phyloP scores from a whole-genome alignment of 139 green algal species.

The Chlamydomonas sp. region DNA sequence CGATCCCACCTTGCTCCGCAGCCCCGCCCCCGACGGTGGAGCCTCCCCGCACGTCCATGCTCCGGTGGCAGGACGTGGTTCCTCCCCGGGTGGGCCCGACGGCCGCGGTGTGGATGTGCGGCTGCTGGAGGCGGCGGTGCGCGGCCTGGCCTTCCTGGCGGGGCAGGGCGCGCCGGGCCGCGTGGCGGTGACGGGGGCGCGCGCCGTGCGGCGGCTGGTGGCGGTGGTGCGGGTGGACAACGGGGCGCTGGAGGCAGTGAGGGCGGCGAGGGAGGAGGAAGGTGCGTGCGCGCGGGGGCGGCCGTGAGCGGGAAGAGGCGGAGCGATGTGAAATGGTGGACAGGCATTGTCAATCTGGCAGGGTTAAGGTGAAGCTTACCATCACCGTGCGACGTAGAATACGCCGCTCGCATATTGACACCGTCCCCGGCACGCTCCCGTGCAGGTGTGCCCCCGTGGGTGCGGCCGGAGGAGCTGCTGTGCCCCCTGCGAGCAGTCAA shows the following conservation, averaged over 20 bases:
- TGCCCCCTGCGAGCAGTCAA: constrained; percentile 49
- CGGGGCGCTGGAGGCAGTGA: constrained; percentile 42
- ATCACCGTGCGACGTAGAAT: too few relatives aligned
- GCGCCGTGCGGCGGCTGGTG: constrained; percentile 39
- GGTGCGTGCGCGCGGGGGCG: neutral
- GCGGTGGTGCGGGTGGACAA: constrained; percentile 49
- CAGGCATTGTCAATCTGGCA: neutral
- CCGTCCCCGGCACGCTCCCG: neutral
- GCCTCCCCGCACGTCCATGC: neutral
- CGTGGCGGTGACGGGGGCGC: constrained; percentile 15
- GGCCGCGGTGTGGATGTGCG: constrained; percentile 41
- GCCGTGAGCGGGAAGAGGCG: too few relatives aligned
- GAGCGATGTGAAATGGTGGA: neutral
- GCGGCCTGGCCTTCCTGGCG: constrained; percentile 41
- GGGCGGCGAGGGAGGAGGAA: neutral
- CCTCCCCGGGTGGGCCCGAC: neutral
- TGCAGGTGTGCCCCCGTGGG: constrained; percentile 12
- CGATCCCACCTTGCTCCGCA: neutral
- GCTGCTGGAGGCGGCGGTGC: constrained; percentile 46
- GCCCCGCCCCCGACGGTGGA: neutral
- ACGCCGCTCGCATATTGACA: too few relatives aligned
- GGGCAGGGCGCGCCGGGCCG: constrained; percentile 30
- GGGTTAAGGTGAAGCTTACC: neutral
- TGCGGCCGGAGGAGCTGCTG: constrained; percentile 38
- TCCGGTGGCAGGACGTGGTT: neutral